Evolutionary conservation across 2,329 filamentous ascomycete genomes (phyloP).

Genomic region (Colletotrichum caudatum): DNA sequence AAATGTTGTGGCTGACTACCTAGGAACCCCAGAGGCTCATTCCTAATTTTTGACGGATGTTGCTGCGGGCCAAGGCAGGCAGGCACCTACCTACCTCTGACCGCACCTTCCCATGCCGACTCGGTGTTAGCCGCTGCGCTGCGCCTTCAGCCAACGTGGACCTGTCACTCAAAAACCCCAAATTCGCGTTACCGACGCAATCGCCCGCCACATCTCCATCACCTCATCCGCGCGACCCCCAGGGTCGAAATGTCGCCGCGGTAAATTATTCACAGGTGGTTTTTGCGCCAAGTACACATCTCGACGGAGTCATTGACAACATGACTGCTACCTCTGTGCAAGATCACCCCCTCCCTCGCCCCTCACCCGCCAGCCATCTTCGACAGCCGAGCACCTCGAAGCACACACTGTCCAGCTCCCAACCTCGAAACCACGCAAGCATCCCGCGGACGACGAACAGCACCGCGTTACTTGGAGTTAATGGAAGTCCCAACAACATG

Average conservation of each 20-base stretch:
- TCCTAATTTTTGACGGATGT: slow-evolving; percentile 36
- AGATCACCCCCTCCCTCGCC: slow-evolving; percentile 30
- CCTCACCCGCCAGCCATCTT: slow-evolving; percentile 34
- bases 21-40: slow-evolving; percentile 9
- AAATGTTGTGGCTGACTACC: too few species aligned
- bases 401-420: slow-evolving; percentile 31
- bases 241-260: slow-evolving; percentile 34
- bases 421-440: slow-evolving; percentile 37
- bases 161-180: slow-evolving; percentile 41
- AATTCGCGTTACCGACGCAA: slow-evolving; percentile 40
- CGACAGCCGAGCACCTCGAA: slow-evolving; percentile 38
- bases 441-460: slow-evolving; percentile 39
- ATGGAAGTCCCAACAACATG: slow-evolving; percentile 37
- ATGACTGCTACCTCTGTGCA: slow-evolving; percentile 38
- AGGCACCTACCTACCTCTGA: background rate
- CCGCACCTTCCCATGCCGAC: slow-evolving; percentile 18
- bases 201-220: slow-evolving; percentile 26
- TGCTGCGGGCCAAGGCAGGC: slow-evolving; percentile 14
- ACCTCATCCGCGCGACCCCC: slow-evolving; percentile 32
- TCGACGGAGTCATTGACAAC: slow-evolving; percentile 17
- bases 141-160: slow-evolving; percentile 10
- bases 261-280: slow-evolving; percentile 32
- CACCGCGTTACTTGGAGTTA: slow-evolving; percentile 40
- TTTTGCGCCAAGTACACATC: slow-evolving; percentile 25
- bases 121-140: slow-evolving; percentile 22